Evolutionary conservation across 2,329 filamentous ascomycete species (phyloP).

Genomic region (Fusarium veterinarium): DNA sequence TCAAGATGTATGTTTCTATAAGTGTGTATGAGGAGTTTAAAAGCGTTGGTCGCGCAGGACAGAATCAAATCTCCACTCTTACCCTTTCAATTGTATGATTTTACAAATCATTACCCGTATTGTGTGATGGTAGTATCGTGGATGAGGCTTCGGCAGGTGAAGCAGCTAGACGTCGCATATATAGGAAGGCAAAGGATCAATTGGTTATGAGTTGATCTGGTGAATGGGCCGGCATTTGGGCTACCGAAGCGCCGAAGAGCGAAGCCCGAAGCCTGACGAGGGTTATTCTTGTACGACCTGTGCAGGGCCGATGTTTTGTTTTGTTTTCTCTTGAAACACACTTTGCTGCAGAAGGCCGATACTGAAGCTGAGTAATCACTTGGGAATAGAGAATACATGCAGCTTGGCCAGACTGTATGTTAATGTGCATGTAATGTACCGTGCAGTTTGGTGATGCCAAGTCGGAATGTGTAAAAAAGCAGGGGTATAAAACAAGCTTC

Average conservation of each 20-base stretch:
- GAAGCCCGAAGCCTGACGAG: neutral
- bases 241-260: slow-evolving; percentile 13
- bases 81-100: slow-evolving; percentile 36
- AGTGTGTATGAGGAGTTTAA: slow-evolving; percentile 11
- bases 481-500: neutral
- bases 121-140: neutral
- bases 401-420: neutral
- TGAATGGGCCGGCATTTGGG: neutral
- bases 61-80: slow-evolving; percentile 49
- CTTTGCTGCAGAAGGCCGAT: neutral
- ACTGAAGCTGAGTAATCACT: neutral
- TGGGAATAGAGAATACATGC: neutral
- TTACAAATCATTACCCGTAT: neutral
- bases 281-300: neutral
- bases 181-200: neutral
- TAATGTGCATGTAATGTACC: neutral
- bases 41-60: slow-evolving; percentile 40
- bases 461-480: neutral
- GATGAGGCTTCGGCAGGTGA: neutral
- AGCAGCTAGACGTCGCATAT: neutral
- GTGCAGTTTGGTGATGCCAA: neutral
- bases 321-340: slow-evolving; percentile 3
- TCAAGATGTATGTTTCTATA: slow-evolving; percentile 19
- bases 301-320: neutral
- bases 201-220: neutral